Evolutionary conservation across 352 stramenopile genomes (phyloP).

Genomic region (Globisporangium acanthophoron): DNA sequence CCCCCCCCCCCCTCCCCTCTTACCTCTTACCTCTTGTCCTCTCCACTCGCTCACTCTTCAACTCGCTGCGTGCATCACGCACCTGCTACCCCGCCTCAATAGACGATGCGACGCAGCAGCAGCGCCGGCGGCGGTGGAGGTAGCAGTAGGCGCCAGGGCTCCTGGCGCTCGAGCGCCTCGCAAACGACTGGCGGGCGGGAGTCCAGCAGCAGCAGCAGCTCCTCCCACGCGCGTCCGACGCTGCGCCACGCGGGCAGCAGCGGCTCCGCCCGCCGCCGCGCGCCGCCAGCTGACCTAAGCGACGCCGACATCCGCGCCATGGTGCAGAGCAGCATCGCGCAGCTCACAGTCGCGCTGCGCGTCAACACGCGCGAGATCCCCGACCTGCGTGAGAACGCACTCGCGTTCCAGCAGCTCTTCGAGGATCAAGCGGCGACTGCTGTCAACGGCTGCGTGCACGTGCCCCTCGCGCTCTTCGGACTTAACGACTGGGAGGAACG

Average conservation of each 20-base stretch:
- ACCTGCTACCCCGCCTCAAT: neutral
- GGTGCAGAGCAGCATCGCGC: slow-evolving; percentile 9
- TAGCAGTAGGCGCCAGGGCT: neutral
- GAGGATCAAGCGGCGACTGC: neutral
- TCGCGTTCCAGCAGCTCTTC: slow-evolving; percentile 3
- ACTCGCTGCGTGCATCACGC: too few species aligned
- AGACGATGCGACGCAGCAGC: neutral
- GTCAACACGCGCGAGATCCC: neutral
- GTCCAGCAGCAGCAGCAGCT: too few species aligned
- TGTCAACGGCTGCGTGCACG: slow-evolving; percentile 1
- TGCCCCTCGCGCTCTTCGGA: slow-evolving; percentile 43
- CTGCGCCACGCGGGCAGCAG: neutral
- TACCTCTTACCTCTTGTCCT: too few species aligned
- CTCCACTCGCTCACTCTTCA: too few species aligned
- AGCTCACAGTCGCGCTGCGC: slow-evolving; percentile 9
- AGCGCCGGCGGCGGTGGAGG: neutral
- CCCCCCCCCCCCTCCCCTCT: too few species aligned
- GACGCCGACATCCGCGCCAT: slow-evolving; percentile 12
- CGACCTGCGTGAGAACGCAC: neutral
- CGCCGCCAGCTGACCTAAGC: slow-evolving; percentile 3
- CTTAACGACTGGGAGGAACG: slow-evolving; percentile 42
- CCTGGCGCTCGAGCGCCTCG: neutral
- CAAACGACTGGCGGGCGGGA: neutral
- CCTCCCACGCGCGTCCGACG: neutral
- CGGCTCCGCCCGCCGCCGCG: slow-evolving; percentile 3